Conservation (phyloP, 345 rosid genomes). For the Erysimum cheiranthoides region DNA sequence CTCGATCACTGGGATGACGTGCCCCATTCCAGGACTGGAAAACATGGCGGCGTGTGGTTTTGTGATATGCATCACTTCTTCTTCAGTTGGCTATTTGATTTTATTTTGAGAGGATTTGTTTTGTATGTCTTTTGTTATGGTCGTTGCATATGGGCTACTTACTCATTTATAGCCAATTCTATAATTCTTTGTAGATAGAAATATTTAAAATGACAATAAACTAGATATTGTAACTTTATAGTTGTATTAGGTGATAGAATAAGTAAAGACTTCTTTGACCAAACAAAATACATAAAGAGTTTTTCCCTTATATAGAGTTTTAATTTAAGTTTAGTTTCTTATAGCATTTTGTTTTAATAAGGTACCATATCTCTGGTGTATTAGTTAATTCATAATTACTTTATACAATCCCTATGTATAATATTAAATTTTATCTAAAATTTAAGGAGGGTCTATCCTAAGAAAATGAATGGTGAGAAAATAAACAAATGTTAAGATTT, state of each 20-base stretch:
- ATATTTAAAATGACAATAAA: background rate
- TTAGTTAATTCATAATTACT: background rate
- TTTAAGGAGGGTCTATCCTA: background rate
- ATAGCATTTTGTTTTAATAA: too few species aligned
- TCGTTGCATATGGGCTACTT: conserved; percentile 5
- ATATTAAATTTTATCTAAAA: background rate
- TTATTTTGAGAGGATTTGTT: background rate
- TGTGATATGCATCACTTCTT: conserved; percentile 42
- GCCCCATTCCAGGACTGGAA: conserved; percentile 80
- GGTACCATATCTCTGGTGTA: too few species aligned
- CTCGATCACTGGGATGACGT: conserved; percentile 67
- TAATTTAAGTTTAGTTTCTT: too few species aligned
- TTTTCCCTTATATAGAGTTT: too few species aligned
- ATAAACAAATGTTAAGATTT: too few species aligned
- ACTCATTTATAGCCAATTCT: conserved; percentile 32
- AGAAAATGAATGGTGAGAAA: background rate
- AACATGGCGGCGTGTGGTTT: conserved; percentile 57
- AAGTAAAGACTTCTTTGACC: too few species aligned
- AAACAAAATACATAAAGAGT: too few species aligned
- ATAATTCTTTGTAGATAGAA: background rate
- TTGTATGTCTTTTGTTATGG: background rate
- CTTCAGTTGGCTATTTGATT: background rate
- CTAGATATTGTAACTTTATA: background rate
- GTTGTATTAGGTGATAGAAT: conserved; percentile 3
- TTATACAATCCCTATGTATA: background rate